Base-by-base conservation (phyloP, 495 filamentous ascomycete genomes). In the Hypoxylon fragiforme region DNA sequence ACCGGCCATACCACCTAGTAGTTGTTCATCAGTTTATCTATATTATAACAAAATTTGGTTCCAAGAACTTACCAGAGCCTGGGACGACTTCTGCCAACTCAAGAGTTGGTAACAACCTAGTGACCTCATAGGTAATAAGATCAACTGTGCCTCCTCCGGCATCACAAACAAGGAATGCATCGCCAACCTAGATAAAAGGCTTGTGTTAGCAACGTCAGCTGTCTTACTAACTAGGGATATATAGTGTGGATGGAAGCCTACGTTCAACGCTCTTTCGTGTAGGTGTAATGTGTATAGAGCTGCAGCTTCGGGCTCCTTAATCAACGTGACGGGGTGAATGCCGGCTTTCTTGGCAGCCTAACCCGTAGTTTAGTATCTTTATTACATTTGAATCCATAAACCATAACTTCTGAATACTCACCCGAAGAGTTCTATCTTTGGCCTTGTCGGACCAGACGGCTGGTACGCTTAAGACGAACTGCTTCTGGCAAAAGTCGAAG, bases 301-400 rank as follows among this genome's bases (percentile, higher is more conserved):
- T 6, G 76, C 76, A 11, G 75, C 76, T 53, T 79, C 77, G 4
- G 77, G 76, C 46, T 78, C 75, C 18, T 72, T 78, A 24, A 76
- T 73, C 40, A 78, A 36, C 5, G 52, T 62, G 20, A 74, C 53
- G 5, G 69, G 62, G 8, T 24, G 45, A 13, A 71, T 55, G 0
- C 66, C 66, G 0, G 66, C 68, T 20, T 22, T 19, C 36, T 57
- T 64, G 4, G 68, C 65, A 2, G 65, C 69, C 58, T 68, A 31
- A 24, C n/a, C n/a, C n/a, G n/a, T n/a, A n/a, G n/a, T n/a, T n/a
- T n/a, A n/a, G n/a, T n/a, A n/a, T n/a, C n/a, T n/a, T 40, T 28
- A 30, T n/a, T 50, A 13, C 15, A 48, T 46, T 35, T 47, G 47
- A n/a, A 14, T 2, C 18, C 13, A 5, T n/a, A 4, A n/a, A 16